A percentile compares a stretch with the other conserved stretches of the same genome.
phyloP scores from a whole-genome alignment of 805 yeast species.

The Cyberlindnera euphorbiiphila region DNA sequence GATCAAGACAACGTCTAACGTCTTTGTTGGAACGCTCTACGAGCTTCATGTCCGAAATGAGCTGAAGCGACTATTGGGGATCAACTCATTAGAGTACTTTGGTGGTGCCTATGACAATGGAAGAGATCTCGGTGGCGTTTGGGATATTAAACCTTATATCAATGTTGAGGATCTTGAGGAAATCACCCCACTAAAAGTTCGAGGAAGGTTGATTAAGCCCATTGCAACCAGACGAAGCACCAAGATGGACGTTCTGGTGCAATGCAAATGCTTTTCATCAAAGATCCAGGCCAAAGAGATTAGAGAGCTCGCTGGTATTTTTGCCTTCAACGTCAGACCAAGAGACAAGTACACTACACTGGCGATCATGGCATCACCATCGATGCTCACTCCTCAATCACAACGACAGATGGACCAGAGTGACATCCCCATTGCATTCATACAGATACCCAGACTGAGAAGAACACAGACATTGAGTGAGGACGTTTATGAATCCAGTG shows the following conservation, averaged over 20 bases:
- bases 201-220: conserved; percentile 15
- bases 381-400: conserved; percentile 21
- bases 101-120: conserved; percentile 29
- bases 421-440: conserved; percentile 22
- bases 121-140: conserved; percentile 22
- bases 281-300: conserved; percentile 27
- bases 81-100: conserved; percentile 11
- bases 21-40: conserved; percentile 26
- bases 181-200: conserved; percentile 2
- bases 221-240: conserved; percentile 3
- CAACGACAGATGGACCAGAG: conserved; percentile 19
- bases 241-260: conserved; percentile 22
- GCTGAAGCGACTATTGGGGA: conserved; percentile 9
- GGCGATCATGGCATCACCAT: conserved; percentile 24
- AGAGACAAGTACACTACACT: conserved; percentile 16
- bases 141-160: conserved; percentile 14
- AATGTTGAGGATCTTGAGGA: not conserved
- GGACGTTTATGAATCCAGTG: conserved; percentile 11
- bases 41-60: conserved; percentile 20
- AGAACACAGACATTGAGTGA: conserved; percentile 1
- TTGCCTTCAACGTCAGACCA: conserved; percentile 18
- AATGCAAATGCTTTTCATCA: conserved; percentile 24
- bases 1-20: conserved; percentile 20
- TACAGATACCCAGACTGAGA: conserved; percentile 18
- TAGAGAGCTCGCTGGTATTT: conserved; percentile 25